These are phyloP conservation scores for Metschnikowia lunata DNA, from an alignment of 805 yeast species.

Conservation along the genomic window DNA sequence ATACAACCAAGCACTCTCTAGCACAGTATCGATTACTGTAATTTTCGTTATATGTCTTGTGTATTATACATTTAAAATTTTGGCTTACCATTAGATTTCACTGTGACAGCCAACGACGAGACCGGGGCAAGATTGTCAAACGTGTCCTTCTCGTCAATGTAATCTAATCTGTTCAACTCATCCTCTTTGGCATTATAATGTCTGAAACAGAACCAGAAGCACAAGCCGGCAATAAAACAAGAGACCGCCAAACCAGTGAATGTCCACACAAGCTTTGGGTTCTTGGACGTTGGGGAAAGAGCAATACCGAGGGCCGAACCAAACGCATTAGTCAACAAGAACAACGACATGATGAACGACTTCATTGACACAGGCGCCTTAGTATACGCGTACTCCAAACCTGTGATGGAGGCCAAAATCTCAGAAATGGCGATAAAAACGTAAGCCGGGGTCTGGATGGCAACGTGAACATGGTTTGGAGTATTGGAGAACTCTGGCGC, in stretches of 20 bases:
- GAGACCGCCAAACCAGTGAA: constrained; percentile 60
- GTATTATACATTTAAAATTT: no score
- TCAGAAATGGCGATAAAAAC: constrained; percentile 64
- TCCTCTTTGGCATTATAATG: constrained; percentile 55
- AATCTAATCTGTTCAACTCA: constrained; percentile 50
- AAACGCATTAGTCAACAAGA: constrained; percentile 65
- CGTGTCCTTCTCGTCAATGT: constrained; percentile 12
- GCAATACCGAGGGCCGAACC: constrained; percentile 78
- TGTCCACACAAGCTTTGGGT: constrained; percentile 69
- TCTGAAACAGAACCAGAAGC: constrained; percentile 58
- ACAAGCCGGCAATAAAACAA: constrained; percentile 52
- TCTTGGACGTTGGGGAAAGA: constrained; percentile 57
- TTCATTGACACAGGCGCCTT: constrained; percentile 72
- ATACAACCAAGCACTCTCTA: no score
- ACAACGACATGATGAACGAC: constrained; percentile 59
- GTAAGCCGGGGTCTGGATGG: background rate
- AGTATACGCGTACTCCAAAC: constrained; percentile 78
- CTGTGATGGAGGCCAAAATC: constrained; percentile 75
- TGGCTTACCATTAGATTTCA: constrained; percentile 5
- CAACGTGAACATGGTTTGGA: constrained; percentile 38
- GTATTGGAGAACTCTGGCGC: constrained; percentile 29
- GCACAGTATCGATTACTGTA: no score
- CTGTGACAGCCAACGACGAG: constrained; percentile 14
- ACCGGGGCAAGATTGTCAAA: constrained; percentile 6
- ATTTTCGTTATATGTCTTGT: no score